Evolutionary conservation across 1,284 basidiomycete species (phyloP), one percentile per base, ranked within the genome.

Genomic region (Irpex sp.): DNA sequence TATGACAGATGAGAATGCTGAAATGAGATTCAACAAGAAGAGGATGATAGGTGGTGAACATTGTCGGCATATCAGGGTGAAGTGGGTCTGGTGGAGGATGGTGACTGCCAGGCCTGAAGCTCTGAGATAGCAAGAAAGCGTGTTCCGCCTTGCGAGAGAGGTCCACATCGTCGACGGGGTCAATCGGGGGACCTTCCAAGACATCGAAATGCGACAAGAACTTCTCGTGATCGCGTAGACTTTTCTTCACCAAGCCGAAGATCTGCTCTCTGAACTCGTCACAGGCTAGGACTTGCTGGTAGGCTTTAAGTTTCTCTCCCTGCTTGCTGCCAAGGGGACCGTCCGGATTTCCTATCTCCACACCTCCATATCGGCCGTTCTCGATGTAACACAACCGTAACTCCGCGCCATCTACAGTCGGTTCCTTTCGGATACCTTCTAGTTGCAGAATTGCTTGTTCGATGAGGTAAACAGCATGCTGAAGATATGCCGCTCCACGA

Each of bases 31-130:
- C 92, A 63, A 93, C 87, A 57, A 94, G 83, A 39, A 94, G 80
- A 6, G 92, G 92, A 68, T 94, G 92, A 71, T 94, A 94, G 0
- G 92, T 92, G 61, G 92, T 91, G 76, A 91, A 89, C 69, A 83
- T 81, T 31, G 85, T 73, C 1, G 83, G 81, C 5, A 77, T 63
- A 64, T 78, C 70, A 56, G 77, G 70, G 47, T 65, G 50, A 6
- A 65, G 63, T 53, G 71, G 63, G 59, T 74, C 71, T 46, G 72
- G 71, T 31, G 78, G 63, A 70, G 71, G 39, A 63, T 71, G 72
- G 64, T 82, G 83, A 67, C 76, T 81, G 37, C 87, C 87, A 4
- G 86, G 88, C 9, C 86, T 86, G 46, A 84, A 80, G 37, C 82
- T 79, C 70, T 92, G 90, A 5, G 85, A 82, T 57, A 92, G 79